Evolutionary conservation across 257 asterid genomes (phyloP).

Genomic region (Solanum piurae): DNA sequence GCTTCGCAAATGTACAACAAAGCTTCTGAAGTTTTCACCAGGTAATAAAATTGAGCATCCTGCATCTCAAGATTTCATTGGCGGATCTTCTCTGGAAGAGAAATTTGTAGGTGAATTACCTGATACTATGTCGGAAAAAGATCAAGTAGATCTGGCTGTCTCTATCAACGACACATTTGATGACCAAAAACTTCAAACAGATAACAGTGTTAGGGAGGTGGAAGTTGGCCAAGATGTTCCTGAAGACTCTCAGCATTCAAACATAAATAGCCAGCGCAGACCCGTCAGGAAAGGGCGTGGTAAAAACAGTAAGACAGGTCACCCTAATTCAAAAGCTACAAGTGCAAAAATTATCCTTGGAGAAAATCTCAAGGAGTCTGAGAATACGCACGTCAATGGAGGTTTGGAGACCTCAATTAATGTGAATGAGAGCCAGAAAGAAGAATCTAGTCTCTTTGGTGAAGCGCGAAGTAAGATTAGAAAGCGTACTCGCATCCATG

Average conservation of each 20-base stretch:
- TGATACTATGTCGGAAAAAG: constrained; percentile 15
- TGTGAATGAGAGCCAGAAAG: constrained; percentile 44
- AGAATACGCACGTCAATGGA: constrained; percentile 22
- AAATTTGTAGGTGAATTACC: constrained; percentile 12
- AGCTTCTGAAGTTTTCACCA: constrained; percentile 69
- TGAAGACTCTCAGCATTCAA: constrained; percentile 38
- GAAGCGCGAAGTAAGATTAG: constrained; percentile 33
- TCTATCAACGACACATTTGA: constrained; percentile 39
- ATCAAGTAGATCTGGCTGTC: constrained; percentile 32
- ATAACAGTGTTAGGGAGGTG: constrained; percentile 28
- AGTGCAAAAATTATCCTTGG: neutral
- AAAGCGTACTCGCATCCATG: constrained; percentile 43
- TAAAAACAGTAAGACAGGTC: constrained; percentile 25
- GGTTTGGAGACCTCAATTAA: constrained; percentile 30
- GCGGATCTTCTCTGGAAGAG: constrained; percentile 12
- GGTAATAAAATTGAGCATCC: constrained; percentile 54
- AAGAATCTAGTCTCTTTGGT: constrained; percentile 42
- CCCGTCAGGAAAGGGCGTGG: constrained; percentile 28
- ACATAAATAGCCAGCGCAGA: constrained; percentile 20
- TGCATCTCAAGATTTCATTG: constrained; percentile 25
- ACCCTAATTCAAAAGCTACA: constrained; percentile 6
- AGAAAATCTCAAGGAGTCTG: neutral
- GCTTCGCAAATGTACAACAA: constrained; percentile 83
- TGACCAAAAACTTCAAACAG: constrained; percentile 33
- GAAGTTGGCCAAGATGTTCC: constrained; percentile 34